These are phyloP conservation scores for Boletus rubescentipes DNA, from an alignment of 768 basidiomycete species.

Conservation along the genomic window DNA sequence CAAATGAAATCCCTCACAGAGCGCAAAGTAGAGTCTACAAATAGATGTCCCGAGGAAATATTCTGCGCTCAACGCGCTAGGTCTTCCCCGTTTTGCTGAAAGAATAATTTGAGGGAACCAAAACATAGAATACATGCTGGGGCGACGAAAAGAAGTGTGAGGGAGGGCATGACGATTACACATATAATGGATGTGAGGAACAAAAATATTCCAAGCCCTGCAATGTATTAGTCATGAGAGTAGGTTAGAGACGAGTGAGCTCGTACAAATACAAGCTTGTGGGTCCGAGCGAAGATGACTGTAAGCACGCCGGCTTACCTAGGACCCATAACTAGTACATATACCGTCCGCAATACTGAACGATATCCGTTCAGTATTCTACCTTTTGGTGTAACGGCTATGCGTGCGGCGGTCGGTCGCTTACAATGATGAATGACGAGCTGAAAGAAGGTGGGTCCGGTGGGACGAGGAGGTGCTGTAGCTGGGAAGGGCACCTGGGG, in stretches of 20 bases:
- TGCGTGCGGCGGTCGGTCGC: too few relatives aligned
- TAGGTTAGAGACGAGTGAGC: background rate
- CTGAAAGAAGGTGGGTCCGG: constrained; percentile 36
- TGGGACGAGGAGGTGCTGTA: constrained; percentile 14
- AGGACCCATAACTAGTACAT: too few relatives aligned
- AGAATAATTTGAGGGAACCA: constrained; percentile 88
- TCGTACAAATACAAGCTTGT: constrained; percentile 69
- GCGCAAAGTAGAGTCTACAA: constrained; percentile 64
- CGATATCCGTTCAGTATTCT: too few relatives aligned
- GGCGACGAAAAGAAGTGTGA: constrained; percentile 68
- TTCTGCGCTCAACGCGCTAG: constrained; percentile 62
- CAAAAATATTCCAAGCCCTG: constrained; percentile 68
- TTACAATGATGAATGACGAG: constrained; percentile 57
- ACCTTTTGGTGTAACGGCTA: too few relatives aligned
- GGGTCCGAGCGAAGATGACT: constrained; percentile 66
- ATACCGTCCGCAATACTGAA: too few relatives aligned
- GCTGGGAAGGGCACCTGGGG: constrained; percentile 23
- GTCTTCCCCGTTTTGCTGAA: constrained; percentile 66
- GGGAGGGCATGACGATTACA: constrained; percentile 63
- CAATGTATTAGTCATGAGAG: constrained; percentile 1
- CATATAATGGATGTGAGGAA: constrained; percentile 73
- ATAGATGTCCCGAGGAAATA: constrained; percentile 78
- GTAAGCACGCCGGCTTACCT: too few relatives aligned
- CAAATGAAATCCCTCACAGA: constrained; percentile 56
- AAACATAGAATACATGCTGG: constrained; percentile 69